These are phyloP conservation scores for Funneliformis geosporum DNA, from an alignment of 192 early-diverging fungal species.

Conservation along the genomic window DNA sequence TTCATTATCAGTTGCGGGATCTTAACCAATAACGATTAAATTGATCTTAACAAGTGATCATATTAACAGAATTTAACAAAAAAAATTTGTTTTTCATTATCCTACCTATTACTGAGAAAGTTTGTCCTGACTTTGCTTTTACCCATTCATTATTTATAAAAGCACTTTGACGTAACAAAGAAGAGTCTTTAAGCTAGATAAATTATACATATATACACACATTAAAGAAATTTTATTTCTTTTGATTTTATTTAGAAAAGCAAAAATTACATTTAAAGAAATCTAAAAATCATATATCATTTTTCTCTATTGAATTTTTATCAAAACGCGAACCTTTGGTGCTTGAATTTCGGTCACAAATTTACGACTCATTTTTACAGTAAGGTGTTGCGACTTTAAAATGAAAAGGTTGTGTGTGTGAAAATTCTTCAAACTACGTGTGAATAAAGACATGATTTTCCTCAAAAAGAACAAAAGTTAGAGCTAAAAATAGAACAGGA, in stretches of 20 bases:
- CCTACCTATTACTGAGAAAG: slow-evolving; percentile 58
- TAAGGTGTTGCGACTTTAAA: background rate
- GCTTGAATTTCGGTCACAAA: background rate
- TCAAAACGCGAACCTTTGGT: background rate
- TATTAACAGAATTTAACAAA: background rate
- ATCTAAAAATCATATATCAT: background rate
- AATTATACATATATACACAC: background rate
- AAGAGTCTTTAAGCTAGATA: slow-evolving; percentile 59
- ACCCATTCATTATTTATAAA: slow-evolving; percentile 67
- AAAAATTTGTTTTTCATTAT: background rate
- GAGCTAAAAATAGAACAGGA: no score
- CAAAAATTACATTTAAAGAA: background rate
- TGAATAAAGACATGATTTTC: background rate
- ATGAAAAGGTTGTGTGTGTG: background rate
- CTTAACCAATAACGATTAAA: slow-evolving; percentile 31
- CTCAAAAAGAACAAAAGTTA: no score
- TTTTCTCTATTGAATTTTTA: background rate
- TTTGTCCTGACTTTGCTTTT: slow-evolving; percentile 41
- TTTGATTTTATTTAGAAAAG: background rate
- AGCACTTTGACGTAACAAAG: slow-evolving; percentile 53
- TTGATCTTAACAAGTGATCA: background rate
- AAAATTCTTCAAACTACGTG: background rate
- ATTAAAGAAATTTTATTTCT: background rate
- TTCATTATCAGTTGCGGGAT: slow-evolving; percentile 62
- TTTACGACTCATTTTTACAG: background rate